Evolutionary conservation across 192 early-diverging fungal genomes (phyloP).

Genomic region (Dimargaris cristalligena): DNA sequence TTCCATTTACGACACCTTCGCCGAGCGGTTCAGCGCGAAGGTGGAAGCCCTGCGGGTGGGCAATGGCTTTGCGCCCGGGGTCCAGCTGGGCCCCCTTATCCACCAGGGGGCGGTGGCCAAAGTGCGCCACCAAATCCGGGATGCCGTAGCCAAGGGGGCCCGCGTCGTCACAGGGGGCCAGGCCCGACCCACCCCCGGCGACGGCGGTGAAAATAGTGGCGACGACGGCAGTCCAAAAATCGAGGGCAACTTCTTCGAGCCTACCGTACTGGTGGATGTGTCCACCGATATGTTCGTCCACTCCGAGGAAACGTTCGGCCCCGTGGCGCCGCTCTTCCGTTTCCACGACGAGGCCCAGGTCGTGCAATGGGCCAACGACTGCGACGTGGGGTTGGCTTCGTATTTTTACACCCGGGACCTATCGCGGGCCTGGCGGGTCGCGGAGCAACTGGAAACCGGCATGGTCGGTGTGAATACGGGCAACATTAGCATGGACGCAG

Average conservation of each 20-base stretch:
- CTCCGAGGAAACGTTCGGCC: slow-evolving; percentile 81
- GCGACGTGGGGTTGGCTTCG: slow-evolving; percentile 56
- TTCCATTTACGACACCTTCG: slow-evolving; percentile 43
- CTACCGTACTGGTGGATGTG: slow-evolving; percentile 62
- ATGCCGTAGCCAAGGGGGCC: slow-evolving; percentile 58
- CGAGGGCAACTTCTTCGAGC: slow-evolving; percentile 65
- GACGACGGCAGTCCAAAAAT: no score
- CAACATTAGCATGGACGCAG: slow-evolving; percentile 27
- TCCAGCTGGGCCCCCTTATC: slow-evolving; percentile 70
- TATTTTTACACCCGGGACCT: slow-evolving; percentile 73
- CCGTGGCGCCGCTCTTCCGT: slow-evolving; percentile 57
- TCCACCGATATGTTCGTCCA: slow-evolving; percentile 47
- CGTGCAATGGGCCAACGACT: slow-evolving; percentile 51
- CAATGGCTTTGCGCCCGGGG: slow-evolving; percentile 44
- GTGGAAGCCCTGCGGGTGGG: slow-evolving; percentile 49
- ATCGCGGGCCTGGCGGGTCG: slow-evolving; percentile 56
- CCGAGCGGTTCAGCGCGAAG: slow-evolving; percentile 39
- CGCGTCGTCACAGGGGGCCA: slow-evolving; percentile 46
- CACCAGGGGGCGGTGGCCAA: slow-evolving; percentile 48
- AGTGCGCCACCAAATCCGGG: slow-evolving; percentile 45
- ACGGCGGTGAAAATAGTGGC: slow-evolving; percentile 4
- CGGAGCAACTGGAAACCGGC: slow-evolving; percentile 64
- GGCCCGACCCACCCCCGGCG: slow-evolving; percentile 9
- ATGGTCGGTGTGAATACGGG: slow-evolving; percentile 84
- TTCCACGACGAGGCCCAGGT: slow-evolving; percentile 74